A percentile compares a stretch with the other conserved stretches of the same genome.
Evolutionary conservation across 1,284 basidiomycete genomes (phyloP).

Genomic region (Ganoderma multipileum): DNA sequence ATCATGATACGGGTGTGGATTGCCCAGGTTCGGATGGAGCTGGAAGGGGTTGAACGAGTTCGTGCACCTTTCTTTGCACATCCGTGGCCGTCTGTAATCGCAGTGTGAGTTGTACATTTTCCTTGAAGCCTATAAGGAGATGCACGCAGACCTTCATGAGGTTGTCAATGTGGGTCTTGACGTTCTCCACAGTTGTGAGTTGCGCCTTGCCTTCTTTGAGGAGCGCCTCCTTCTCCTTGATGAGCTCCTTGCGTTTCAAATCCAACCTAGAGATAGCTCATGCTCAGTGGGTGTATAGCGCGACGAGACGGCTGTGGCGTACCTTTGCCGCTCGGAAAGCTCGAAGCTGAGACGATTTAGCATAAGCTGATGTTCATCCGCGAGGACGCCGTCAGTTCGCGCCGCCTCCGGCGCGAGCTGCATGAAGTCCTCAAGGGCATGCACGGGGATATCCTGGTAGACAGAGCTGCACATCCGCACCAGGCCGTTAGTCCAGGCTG

Average conservation of each 20-base stretch:
- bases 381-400: constrained; percentile 61
- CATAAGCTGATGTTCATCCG: constrained; percentile 80
- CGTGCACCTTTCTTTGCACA: constrained; percentile 76
- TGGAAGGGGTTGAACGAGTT: constrained; percentile 57
- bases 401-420: constrained; percentile 71
- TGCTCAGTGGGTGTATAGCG: constrained; percentile 19
- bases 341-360: constrained; percentile 83
- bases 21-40: constrained; percentile 21
- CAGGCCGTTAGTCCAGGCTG: constrained; percentile 1
- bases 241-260: constrained; percentile 66
- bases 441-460: constrained; percentile 81
- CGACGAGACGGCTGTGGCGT: constrained; percentile 31
- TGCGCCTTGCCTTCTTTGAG: constrained; percentile 76
- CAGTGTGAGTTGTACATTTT: background rate
- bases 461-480: constrained; percentile 53
- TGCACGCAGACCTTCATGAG: constrained; percentile 66
- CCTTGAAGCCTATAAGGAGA: background rate
- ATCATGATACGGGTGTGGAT: constrained; percentile 20
- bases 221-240: constrained; percentile 72
- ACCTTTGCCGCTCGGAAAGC: constrained; percentile 83
- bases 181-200: constrained; percentile 69
- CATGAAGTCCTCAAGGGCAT: constrained; percentile 70
- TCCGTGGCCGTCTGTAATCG: constrained; percentile 64
- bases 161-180: constrained; percentile 75
- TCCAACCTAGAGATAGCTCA: constrained; percentile 59